phyloP scores from a whole-genome alignment of 2,329 filamentous ascomycete species.

The Stagonosporopsis tanaceti region DNA sequence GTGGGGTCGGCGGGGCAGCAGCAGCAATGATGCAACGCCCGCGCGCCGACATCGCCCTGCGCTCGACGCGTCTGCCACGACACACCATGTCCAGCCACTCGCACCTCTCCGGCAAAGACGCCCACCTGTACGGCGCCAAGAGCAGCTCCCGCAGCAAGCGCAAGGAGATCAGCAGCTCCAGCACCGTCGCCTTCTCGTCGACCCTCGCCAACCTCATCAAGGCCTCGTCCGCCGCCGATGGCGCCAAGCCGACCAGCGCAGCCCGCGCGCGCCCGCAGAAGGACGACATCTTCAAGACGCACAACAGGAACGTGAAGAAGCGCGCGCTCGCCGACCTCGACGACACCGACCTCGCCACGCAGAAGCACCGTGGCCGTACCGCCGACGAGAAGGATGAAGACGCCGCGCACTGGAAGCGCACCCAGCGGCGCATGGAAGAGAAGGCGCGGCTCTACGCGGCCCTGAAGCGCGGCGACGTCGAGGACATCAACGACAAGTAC shows the following conservation, averaged over 20 bases:
- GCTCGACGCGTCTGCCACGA: constrained; percentile 4
- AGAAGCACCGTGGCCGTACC: constrained; percentile 70
- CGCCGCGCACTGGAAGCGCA: constrained; percentile 66
- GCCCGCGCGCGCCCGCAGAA: constrained; percentile 67
- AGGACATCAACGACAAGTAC: constrained; percentile 69
- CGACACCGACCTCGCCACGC: constrained; percentile 61
- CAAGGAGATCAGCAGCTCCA: constrained; percentile 73
- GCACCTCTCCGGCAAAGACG: constrained; percentile 59
- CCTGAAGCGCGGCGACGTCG: constrained; percentile 84
- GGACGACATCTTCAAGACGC: constrained; percentile 72
- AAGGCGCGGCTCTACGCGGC: constrained; percentile 89
- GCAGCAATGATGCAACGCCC: constrained; percentile 25
- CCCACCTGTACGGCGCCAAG: constrained; percentile 78
- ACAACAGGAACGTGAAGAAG: constrained; percentile 69
- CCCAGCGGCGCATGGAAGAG: constrained; percentile 83
- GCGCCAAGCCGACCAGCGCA: constrained; percentile 51
- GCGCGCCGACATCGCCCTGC: constrained; percentile 38
- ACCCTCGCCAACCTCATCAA: constrained; percentile 82
- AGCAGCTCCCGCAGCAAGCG: constrained; percentile 64
- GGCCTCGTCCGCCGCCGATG: constrained; percentile 51
- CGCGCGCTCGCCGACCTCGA: constrained; percentile 68
- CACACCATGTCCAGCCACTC: constrained; percentile 13
- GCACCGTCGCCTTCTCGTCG: constrained; percentile 83
- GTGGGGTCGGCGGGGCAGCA: constrained; percentile 16
- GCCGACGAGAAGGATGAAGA: constrained; percentile 62